These are phyloP conservation scores for Iris pallida DNA, from an alignment of 116 monocot genomes.

Conservation along the genomic window DNA sequence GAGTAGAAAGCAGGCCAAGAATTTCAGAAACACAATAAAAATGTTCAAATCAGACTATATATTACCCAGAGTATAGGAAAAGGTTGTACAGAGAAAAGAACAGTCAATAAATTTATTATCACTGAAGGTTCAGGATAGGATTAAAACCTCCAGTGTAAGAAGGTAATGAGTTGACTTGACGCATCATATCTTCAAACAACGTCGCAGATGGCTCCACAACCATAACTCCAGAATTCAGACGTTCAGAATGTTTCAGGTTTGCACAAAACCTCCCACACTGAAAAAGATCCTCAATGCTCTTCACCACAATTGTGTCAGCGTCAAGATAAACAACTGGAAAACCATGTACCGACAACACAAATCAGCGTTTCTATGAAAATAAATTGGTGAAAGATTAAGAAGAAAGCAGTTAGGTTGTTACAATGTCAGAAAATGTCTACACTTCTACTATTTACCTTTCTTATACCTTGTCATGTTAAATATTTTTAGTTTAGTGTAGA, in stretches of 20 bases:
- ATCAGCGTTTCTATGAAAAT: not conserved
- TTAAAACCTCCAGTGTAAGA: conserved; percentile 96
- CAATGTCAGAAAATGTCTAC: not conserved
- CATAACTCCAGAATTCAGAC: conserved; percentile 99
- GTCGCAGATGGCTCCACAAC: conserved; percentile 93
- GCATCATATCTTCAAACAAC: conserved; percentile 91
- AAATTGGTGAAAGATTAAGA: conserved; percentile 1
- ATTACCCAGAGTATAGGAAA: too few species aligned
- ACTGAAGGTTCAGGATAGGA: conserved; percentile 1
- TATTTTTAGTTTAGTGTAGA: conserved; percentile 97
- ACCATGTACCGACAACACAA: too few species aligned
- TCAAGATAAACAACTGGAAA: conserved; percentile 96
- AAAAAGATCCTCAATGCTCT: conserved; percentile 94
- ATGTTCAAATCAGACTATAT: too few species aligned
- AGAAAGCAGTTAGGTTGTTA: not conserved
- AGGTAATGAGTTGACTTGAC: conserved; percentile 69
- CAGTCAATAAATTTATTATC: not conserved
- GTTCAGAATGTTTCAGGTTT: conserved; percentile 98
- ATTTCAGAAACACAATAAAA: too few species aligned
- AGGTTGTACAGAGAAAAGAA: too few species aligned
- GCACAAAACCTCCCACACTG: conserved; percentile 95
- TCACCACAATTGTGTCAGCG: conserved; percentile 94
- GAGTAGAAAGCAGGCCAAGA: too few species aligned
- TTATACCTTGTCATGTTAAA: conserved; percentile 90
- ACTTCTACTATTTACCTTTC: conserved; percentile 61